A percentile compares a stretch with the other conserved stretches of the same genome.
phyloP scores from a whole-genome alignment of 352 stramenopile genomes.

The Phytopythium ostracodes region DNA sequence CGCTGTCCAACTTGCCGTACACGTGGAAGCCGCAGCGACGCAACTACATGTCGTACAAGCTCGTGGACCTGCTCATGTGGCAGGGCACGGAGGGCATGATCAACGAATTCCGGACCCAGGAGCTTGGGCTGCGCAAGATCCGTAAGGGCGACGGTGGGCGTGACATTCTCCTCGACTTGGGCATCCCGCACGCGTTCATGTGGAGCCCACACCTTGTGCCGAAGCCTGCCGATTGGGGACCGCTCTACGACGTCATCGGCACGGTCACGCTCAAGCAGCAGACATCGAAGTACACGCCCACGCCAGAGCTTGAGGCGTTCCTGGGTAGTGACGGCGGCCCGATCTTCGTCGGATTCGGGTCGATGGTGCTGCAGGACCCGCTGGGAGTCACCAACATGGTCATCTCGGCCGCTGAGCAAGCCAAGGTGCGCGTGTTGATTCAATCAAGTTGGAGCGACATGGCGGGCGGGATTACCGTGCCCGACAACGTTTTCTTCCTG shows the following conservation, averaged over 20 bases:
- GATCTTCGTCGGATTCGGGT: constrained; percentile 93
- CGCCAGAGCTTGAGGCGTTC: constrained; percentile 22
- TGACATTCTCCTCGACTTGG: constrained; percentile 38
- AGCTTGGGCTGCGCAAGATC: constrained; percentile 42
- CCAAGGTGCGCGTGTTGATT: constrained; percentile 77
- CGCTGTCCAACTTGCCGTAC: constrained; percentile 80
- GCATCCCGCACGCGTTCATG: constrained; percentile 62
- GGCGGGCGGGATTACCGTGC: constrained; percentile 33
- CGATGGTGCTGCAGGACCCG: constrained; percentile 87
- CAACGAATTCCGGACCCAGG: constrained; percentile 50
- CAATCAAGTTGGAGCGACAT: constrained; percentile 87
- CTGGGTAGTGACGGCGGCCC: constrained; percentile 42
- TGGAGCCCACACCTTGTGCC: constrained; percentile 54
- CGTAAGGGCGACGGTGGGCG: constrained; percentile 28
- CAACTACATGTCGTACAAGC: constrained; percentile 54
- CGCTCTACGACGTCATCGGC: constrained; percentile 45
- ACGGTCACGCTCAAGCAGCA: constrained; percentile 37
- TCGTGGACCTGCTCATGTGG: constrained; percentile 55
- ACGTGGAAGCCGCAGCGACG: constrained; percentile 34
- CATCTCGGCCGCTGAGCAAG: constrained; percentile 51
- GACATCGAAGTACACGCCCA: constrained; percentile 20
- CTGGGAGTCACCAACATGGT: constrained; percentile 74
- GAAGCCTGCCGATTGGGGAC: constrained; percentile 52
- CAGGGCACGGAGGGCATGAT: constrained; percentile 38
- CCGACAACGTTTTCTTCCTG: constrained; percentile 55